Evolutionary conservation across 208 protist species (phyloP).

Genomic region (Acanthamoeba culbertsoni): DNA sequence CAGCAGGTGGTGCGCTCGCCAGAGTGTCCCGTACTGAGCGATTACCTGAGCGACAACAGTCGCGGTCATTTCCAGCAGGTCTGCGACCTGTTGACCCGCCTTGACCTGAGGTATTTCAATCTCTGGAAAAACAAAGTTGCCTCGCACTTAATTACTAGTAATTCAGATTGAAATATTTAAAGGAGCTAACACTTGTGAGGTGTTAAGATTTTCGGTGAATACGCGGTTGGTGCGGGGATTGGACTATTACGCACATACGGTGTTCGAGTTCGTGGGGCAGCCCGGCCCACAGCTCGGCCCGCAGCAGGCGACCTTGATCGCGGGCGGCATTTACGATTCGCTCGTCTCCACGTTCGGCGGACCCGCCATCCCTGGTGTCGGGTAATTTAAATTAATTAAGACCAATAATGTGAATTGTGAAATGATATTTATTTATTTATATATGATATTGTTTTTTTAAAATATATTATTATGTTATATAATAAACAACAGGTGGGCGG

Average conservation of each 20-base stretch:
- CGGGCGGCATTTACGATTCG: constrained; percentile 23
- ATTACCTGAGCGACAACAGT: constrained; percentile 60
- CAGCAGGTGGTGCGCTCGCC: constrained; percentile 28
- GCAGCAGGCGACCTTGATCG: neutral
- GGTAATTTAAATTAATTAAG: neutral
- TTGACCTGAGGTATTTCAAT: neutral
- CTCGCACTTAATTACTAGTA: too few relatives aligned
- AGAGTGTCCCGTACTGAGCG: constrained; percentile 53
- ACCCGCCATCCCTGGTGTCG: constrained; percentile 29
- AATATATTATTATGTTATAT: too few relatives aligned
- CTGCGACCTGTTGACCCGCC: constrained; percentile 49
- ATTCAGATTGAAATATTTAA: too few relatives aligned
- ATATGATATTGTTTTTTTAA: too few relatives aligned
- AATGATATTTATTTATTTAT: too few relatives aligned
- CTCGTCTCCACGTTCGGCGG: constrained; percentile 1
- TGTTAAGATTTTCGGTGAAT: constrained; percentile 63
- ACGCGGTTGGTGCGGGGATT: constrained; percentile 71
- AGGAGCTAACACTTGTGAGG: neutral
- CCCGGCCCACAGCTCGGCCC: neutral
- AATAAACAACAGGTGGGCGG: constrained; percentile 71
- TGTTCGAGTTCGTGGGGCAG: constrained; percentile 72
- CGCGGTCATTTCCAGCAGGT: constrained; percentile 58
- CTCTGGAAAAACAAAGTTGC: too few relatives aligned
- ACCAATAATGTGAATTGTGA: neutral
- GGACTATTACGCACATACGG: constrained; percentile 80